Base-by-base conservation (phyloP, 2,329 filamentous ascomycete species). In the Aspergillus texensis region DNA sequence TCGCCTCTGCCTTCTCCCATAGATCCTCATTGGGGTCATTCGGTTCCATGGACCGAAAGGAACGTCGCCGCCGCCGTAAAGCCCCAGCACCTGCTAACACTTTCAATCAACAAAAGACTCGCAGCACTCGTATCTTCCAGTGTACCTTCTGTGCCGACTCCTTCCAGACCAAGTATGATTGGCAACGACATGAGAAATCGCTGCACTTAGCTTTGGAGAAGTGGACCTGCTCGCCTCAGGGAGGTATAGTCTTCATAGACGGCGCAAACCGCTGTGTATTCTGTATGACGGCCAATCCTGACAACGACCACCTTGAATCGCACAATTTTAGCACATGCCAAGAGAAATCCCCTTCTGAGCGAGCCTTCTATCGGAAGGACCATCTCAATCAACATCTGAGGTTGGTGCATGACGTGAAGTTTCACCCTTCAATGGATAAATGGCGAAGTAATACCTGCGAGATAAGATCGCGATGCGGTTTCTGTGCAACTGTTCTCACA, bases 361-460 rank as follows among this genome's bases (percentile, higher is more conserved):
- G 87, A 41, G 88, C 85, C 0, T 89, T 88, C 72, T 88, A 86
- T 69, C 80, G 86, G 30, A 88, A 88, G 72, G 86, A 89, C 68
- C 86, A 89, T 69, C 79, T 89, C 14, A 82, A 86, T 57, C 86
- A 89, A 69, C 86, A 89, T 72, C 74, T 88, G 36, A 81, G 85
- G 41, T 76, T 88, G 59, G 86, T 88, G 80, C 86, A 89, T 70
- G 81, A 82, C 64, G 84, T 83, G 67, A 85, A 85, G 66, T 82
- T 87, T 72, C 80, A 79, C 2, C 68, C 79, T 1, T 81, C 78
- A 58, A 88, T 88, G 86, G 84, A 88, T 30, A 76, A 77, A 43
- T 89, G 86, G 86, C 86, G 85, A 70, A 83, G 83, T 32, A 82
- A 82, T 57, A 83, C 82, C 4, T 81, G 81, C 19, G 81, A 83